Evolutionary conservation across 768 basidiomycete genomes (phyloP).

Genomic region (Suillus luteus): DNA sequence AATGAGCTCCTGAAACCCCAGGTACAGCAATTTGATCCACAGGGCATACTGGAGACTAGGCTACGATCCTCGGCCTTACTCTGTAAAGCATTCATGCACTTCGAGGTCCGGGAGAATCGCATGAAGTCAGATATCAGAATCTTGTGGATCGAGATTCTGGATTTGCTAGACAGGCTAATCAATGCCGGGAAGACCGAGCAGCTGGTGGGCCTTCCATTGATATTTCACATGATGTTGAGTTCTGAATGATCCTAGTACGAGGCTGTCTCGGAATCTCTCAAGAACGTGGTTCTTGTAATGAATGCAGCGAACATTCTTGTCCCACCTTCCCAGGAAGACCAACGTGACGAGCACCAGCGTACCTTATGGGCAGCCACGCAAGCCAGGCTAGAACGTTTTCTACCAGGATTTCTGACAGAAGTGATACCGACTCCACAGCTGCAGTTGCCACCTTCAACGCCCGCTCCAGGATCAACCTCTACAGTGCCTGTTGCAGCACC

Average conservation of each 20-base stretch:
- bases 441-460: constrained; percentile 13
- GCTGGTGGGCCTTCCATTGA: constrained; percentile 56
- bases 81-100: constrained; percentile 96
- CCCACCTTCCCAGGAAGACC: constrained; percentile 48
- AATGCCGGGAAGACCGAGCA: constrained; percentile 82
- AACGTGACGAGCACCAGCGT: constrained; percentile 59
- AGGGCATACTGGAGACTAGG: constrained; percentile 90
- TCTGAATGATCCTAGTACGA: constrained; percentile 64
- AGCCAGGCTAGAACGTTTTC: constrained; percentile 85
- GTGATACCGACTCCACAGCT: constrained; percentile 51
- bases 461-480: background rate
- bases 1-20: constrained; percentile 90
- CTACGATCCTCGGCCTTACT: constrained; percentile 85
- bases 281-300: constrained; percentile 97
- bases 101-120: constrained; percentile 72
- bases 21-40: constrained; percentile 73
- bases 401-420: constrained; percentile 85
- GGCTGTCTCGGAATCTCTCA: constrained; percentile 93
- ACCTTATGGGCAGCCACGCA: constrained; percentile 85
- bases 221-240: background rate
- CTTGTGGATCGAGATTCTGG: constrained; percentile 88
- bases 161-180: constrained; percentile 88
- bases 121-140: constrained; percentile 63
- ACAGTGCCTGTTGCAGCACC: constrained; percentile 13
- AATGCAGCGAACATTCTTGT: constrained; percentile 84